Conservation (phyloP, 768 basidiomycete species). For the Candolleomyces eurysporus region DNA sequence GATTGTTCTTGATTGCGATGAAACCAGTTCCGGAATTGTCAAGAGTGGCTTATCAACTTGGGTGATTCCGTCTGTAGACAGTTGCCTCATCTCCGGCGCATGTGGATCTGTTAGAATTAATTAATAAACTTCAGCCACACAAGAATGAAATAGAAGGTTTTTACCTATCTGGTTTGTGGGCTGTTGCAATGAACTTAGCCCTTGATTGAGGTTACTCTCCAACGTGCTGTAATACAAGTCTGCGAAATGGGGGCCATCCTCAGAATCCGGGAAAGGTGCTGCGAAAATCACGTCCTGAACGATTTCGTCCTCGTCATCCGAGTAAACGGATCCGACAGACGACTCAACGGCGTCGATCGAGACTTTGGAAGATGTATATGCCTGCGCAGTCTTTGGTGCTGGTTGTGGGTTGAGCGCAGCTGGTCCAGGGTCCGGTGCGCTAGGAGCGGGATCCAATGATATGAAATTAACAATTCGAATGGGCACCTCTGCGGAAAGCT, state of each 20-base stretch:
- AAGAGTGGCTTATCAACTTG: too few species aligned
- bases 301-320: not conserved
- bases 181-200: conserved; percentile 8
- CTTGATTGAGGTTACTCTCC: conserved; percentile 15
- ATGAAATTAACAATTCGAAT: conserved; percentile 79
- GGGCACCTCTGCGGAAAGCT: conserved; percentile 70
- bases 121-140: too few species aligned
- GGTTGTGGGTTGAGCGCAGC: not conserved
- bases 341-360: too few species aligned
- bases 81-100: not conserved
- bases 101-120: not conserved
- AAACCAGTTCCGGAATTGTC: too few species aligned
- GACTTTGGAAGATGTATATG: not conserved
- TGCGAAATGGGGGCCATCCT: conserved; percentile 31
- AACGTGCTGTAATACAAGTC: conserved; percentile 37
- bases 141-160: not conserved
- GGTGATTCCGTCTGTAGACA: not conserved
- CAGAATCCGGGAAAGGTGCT: not conserved
- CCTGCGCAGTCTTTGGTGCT: not conserved
- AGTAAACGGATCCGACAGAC: too few species aligned
- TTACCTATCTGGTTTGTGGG: not conserved
- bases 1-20: not conserved
- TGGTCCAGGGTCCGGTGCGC: conserved; percentile 12
- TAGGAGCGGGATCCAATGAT: conserved; percentile 80
- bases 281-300: not conserved